Percentiles rank a stretch among this genome's conserved stretches.
Conservation (phyloP, 345 rosid genomes). For the Ceriops zippeliana region DNA sequence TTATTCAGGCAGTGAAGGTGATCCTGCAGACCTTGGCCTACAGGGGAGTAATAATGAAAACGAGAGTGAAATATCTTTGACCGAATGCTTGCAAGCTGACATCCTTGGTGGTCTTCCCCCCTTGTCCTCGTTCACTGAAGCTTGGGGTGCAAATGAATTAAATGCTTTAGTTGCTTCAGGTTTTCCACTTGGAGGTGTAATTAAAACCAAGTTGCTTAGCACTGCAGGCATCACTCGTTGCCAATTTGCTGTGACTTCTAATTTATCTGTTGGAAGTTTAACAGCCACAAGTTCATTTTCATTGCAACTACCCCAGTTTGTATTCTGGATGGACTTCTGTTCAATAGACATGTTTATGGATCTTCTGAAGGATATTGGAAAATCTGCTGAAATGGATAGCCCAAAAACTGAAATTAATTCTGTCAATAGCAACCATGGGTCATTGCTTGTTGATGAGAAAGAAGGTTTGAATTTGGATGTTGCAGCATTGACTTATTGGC, state of each 20-base stretch:
- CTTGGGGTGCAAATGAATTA: slow-evolving; percentile 32
- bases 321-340: slow-evolving; percentile 64
- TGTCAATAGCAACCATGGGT: slow-evolving; percentile 21
- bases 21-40: slow-evolving; percentile 18
- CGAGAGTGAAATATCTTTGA: slow-evolving; percentile 31
- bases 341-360: slow-evolving; percentile 47
- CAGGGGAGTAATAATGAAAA: slow-evolving; percentile 10
- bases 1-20: slow-evolving; percentile 34
- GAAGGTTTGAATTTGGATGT: slow-evolving; percentile 26
- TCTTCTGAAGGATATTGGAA: slow-evolving; percentile 51
- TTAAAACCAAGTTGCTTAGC: slow-evolving; percentile 54
- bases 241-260: slow-evolving; percentile 35
- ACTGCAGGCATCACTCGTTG: slow-evolving; percentile 53
- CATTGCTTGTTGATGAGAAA: slow-evolving; percentile 24
- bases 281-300: slow-evolving; percentile 48
- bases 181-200: slow-evolving; percentile 35
- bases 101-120: slow-evolving; percentile 65
- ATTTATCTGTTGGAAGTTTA: slow-evolving; percentile 39
- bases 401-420: slow-evolving; percentile 14
- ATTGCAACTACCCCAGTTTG: slow-evolving; percentile 57
- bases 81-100: slow-evolving; percentile 56
- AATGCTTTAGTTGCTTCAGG: slow-evolving; percentile 32
- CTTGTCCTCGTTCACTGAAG: slow-evolving; percentile 30
- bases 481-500: slow-evolving; percentile 34
- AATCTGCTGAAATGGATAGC: slow-evolving; percentile 32